Base-by-base conservation (phyloP, 1,284 basidiomycete genomes). In the Pascua guehoae region DNA sequence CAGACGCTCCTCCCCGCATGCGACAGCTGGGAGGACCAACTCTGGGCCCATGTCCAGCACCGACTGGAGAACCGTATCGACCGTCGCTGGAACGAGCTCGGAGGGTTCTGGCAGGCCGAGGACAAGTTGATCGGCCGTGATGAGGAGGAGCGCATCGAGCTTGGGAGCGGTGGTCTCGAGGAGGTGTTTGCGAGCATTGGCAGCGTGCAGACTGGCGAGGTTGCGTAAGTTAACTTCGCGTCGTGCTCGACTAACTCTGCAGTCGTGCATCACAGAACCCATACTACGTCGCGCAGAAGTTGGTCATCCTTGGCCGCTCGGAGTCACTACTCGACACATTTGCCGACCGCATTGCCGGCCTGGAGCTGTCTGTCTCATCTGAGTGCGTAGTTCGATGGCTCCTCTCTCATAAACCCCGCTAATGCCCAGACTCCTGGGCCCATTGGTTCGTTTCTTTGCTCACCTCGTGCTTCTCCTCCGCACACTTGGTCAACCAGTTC, bases 381-480 rank as follows among this genome's bases (percentile, higher is more conserved):
- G 87, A 90, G 89, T 91, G 66, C 58, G 86, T 77, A 10, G 1
- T 11, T 9, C 40, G 4, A 17, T 18, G n/a, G n/a, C n/a, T n/a
- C n/a, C 36, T 32, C 3, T 15, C n/a, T 49, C 39, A 24, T 52
- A 2, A 14, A 12, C 24, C 12, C 43, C 36, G 16, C 51, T n/a
- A 45, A 17, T 49, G 42, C n/a, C 17, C 14, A 41, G 38, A 9
- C 53, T 56, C 39, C 61, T 77, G 18, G 66, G 71, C 3, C 79
- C 80, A 12, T 69, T 83, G 16, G 65, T 83, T 32, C 89, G 94
- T 24, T 98, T 99, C 81, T 97, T 96, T 70, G 87, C 93, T 0
- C 95, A 98, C 69, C 80, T 98, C n/a, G 91, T 91, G 61, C 85
- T 98, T 16, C 93, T 88, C 75, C 81, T 97, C 2, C 86, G 88